A percentile compares a stretch with the other conserved stretches of the same genome.
phyloP scores from a whole-genome alignment of 176 grass and related monocot genomes.

The Aegilops longissima region DNA sequence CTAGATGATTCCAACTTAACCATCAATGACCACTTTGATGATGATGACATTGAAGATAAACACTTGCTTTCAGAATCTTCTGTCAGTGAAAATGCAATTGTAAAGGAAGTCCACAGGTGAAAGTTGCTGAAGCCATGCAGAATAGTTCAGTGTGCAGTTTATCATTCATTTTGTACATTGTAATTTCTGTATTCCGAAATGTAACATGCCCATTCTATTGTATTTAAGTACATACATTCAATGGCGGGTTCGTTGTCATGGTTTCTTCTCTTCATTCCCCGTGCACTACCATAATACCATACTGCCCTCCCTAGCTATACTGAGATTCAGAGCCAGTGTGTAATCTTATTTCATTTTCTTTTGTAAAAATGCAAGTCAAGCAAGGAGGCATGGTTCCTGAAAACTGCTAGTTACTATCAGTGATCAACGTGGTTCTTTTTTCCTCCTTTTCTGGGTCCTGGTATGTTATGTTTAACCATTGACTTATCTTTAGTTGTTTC shows the following conservation, averaged over 20 bases:
- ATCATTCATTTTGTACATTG: constrained; percentile 48
- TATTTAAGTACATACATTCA: constrained; percentile 24
- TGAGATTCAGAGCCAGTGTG: neutral
- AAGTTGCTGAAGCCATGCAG: constrained; percentile 22
- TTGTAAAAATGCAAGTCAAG: constrained; percentile 15
- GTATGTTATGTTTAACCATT: neutral
- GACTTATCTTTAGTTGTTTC: neutral
- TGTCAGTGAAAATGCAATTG: constrained; percentile 49
- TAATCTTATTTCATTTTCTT: neutral
- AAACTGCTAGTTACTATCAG: neutral
- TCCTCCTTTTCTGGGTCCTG: neutral
- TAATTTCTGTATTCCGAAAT: constrained; percentile 53
- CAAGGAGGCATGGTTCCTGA: neutral
- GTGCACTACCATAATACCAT: neutral
- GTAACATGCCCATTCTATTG: constrained; percentile 27
- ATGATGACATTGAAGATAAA: constrained; percentile 73
- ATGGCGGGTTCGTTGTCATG: constrained; percentile 1
- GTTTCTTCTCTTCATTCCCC: constrained; percentile 23
- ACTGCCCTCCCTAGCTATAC: neutral
- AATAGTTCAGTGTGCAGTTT: constrained; percentile 36
- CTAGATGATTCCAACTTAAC: constrained; percentile 64
- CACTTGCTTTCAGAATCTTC: constrained; percentile 67
- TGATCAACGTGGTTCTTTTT: neutral
- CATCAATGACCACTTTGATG: constrained; percentile 46
- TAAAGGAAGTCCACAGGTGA: constrained; percentile 74